Base-by-base conservation (phyloP, 2,329 filamentous ascomycete species). In the Fusarium heterosporum region DNA sequence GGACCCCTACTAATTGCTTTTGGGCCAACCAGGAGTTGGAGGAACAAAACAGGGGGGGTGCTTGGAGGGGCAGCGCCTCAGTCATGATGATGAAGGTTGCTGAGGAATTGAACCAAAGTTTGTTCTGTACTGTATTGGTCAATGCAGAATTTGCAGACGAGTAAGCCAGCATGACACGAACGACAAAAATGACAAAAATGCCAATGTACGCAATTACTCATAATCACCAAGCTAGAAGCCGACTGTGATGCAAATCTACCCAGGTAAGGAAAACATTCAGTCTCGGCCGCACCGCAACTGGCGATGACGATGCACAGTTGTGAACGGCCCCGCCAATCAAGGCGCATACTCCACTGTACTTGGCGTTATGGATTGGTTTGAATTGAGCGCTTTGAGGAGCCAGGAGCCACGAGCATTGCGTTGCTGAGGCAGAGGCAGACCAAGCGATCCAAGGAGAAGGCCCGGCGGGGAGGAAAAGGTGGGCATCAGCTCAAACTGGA, bases 241-340 rank as follows among this genome's bases (percentile, higher is more conserved):
- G 30, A 22, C 22, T 47, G 39, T 43, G 36, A 55, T 54, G 56
- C 34, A 58, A 57, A 61, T 49, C 22, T 22, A 22, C 22, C 22
- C 22, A 22, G 22, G 46, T 46, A 48, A 51, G 39, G 47, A 65
- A 51, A 66, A 53, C 46, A 60, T 26, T 61, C 57, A 40, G 42
- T 63, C 39, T 69, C 61, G 61, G 66, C 53, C 56, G 66, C 57
- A 66, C 42, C 66, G 43, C 28, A 25, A 58, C 64, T 46, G 47
- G 66, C 55, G 72, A 75, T 73, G 73, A 75, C 73, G 73, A 75
- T 74, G 61, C 55, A 56, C 43, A 67, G 39, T 60, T 61, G 65
- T 49, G 45, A 56, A 39, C 41, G 61, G 61, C 55, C 65, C 68
- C 72, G 64, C 73, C 73, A 72, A 73, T 71, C 67, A 69, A 30